Evolutionary conservation across 306 rosid genomes (phyloP).

Genomic region (Cercis canadensis): DNA sequence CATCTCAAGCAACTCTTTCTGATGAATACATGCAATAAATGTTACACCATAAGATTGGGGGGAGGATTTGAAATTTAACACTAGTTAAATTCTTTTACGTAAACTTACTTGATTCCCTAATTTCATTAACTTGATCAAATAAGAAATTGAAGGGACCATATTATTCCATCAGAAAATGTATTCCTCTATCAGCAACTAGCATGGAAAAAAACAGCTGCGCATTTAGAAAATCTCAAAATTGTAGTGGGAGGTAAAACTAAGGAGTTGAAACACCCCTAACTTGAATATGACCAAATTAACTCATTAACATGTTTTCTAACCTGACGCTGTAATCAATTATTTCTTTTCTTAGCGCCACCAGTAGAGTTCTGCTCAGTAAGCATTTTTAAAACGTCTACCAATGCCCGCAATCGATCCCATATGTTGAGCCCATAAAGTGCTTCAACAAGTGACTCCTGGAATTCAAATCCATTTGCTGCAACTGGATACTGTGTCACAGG

Average conservation of each 20-base stretch:
- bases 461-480: slow-evolving; percentile 83
- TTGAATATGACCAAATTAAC: slow-evolving; percentile 21
- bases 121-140: slow-evolving; percentile 1
- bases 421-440: slow-evolving; percentile 77
- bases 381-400: slow-evolving; percentile 76
- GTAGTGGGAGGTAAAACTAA: background rate
- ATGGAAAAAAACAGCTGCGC: slow-evolving; percentile 9
- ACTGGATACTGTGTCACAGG: slow-evolving; percentile 73
- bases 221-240: background rate
- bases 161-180: slow-evolving; percentile 27
- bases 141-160: background rate
- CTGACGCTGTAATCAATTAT: slow-evolving; percentile 40
- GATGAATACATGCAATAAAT: too few species aligned
- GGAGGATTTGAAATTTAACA: background rate
- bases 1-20: too few species aligned
- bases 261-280: slow-evolving; percentile 37
- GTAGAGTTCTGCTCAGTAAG: slow-evolving; percentile 63
- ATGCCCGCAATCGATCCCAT: slow-evolving; percentile 88
- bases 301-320: slow-evolving; percentile 22
- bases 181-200: slow-evolving; percentile 12
- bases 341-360: slow-evolving; percentile 42
- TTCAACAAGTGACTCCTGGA: slow-evolving; percentile 85
- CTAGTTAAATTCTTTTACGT: background rate
- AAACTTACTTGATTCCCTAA: slow-evolving; percentile 15
- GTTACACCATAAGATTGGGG: background rate